Conservation (phyloP, 139 green algal species). For the Chlamydomonas sphaeroides region DNA sequence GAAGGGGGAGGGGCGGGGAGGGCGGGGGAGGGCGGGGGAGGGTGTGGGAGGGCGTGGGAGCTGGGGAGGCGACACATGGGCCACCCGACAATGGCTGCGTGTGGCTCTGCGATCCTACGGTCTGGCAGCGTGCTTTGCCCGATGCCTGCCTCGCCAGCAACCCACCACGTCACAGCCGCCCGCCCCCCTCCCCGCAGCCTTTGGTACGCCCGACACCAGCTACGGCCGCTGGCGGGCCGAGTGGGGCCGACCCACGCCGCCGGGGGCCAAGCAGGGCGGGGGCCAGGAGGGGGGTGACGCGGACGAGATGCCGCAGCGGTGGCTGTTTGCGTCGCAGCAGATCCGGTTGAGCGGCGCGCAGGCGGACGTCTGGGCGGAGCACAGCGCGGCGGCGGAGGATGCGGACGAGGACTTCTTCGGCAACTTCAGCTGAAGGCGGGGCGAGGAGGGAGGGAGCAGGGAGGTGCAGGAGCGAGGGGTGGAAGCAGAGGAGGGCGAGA, state of each 20-base stretch:
- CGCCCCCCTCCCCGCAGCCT: background rate
- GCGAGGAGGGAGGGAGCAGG: too few relatives aligned
- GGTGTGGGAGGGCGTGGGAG: background rate
- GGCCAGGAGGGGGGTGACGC: background rate
- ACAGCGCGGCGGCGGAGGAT: slow-evolving; percentile 56
- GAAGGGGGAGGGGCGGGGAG: background rate
- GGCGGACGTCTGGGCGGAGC: slow-evolving; percentile 67
- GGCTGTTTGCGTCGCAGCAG: slow-evolving; percentile 74
- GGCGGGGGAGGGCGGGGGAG: too few relatives aligned
- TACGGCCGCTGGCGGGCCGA: slow-evolving; percentile 35
- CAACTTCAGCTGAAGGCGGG: slow-evolving; percentile 33
- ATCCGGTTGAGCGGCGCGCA: slow-evolving; percentile 64
- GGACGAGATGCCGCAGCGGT: slow-evolving; percentile 13
- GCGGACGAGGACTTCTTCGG: slow-evolving; percentile 72
- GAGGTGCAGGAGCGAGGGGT: too few relatives aligned
- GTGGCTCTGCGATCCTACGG: too few relatives aligned
- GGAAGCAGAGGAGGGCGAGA: too few relatives aligned
- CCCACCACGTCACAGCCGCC: too few relatives aligned
- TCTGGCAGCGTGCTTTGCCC: too few relatives aligned
- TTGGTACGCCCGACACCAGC: background rate
- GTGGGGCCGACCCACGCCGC: background rate
- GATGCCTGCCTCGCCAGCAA: too few relatives aligned
- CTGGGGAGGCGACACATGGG: too few relatives aligned
- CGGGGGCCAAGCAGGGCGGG: background rate
- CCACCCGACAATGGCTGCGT: too few relatives aligned